phyloP scores from a whole-genome alignment of 225 moss, liverwort and hornwort species.

The Lunularia cruciata region DNA sequence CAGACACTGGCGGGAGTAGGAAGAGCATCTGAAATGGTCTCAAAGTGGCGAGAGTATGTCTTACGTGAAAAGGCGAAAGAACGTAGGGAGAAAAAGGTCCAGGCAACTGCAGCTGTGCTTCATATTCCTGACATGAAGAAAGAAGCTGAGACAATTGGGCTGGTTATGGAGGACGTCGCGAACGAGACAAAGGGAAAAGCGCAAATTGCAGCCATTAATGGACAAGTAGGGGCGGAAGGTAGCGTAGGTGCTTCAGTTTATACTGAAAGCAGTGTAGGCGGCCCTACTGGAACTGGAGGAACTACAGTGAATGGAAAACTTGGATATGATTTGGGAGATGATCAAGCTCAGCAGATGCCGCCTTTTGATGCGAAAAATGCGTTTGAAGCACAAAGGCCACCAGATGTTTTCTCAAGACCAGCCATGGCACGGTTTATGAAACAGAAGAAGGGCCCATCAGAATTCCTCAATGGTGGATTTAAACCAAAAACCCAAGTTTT shows the following conservation, averaged over 20 bases:
- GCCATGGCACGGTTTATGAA: conserved; percentile 76
- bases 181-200: background rate
- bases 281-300: background rate
- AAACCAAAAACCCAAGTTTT: conserved; percentile 35
- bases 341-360: background rate
- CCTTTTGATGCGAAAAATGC: conserved; percentile 46
- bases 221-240: background rate
- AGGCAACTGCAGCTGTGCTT: background rate
- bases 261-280: background rate
- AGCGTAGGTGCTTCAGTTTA: background rate
- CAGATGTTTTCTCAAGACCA: conserved; percentile 56
- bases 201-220: background rate
- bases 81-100: conserved; percentile 16
- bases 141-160: conserved; percentile 27
- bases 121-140: conserved; percentile 25
- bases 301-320: conserved; percentile 7
- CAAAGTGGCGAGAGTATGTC: conserved; percentile 76
- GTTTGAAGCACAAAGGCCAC: conserved; percentile 90
- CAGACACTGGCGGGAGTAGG: conserved; percentile 74
- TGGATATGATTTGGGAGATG: background rate
- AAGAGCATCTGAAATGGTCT: conserved; percentile 90
- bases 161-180: conserved; percentile 12
- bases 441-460: conserved; percentile 53
- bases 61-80: conserved; percentile 41
- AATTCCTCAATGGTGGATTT: conserved; percentile 48